These are phyloP conservation scores for Plasmodium sp. DNA, from an alignment of 169 alveolate species.

Conservation along the genomic window DNA sequence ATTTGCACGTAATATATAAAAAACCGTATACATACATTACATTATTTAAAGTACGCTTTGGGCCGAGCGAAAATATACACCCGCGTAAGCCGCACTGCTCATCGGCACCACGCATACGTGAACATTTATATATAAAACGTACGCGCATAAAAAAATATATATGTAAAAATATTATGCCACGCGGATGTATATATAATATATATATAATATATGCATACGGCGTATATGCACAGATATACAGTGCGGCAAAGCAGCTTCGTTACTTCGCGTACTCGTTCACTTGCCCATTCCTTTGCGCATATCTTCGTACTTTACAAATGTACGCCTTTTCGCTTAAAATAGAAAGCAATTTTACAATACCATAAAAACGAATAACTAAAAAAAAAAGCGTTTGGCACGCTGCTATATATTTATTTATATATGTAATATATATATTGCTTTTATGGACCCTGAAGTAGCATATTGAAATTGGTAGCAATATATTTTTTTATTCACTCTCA, in stretches of 20 bases:
- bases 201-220: not conserved
- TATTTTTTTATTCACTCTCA: conserved; percentile 9
- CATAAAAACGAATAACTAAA: not conserved
- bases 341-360: not conserved
- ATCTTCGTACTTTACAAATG: not conserved
- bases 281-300: not conserved
- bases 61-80: not conserved
- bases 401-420: not conserved
- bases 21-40: not conserved
- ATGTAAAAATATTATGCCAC: too few species aligned
- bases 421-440: not conserved
- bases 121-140: too few species aligned
- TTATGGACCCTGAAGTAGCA: not conserved
- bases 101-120: not conserved
- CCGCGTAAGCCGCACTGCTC: not conserved
- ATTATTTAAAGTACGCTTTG: not conserved
- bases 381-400: not conserved
- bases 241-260: not conserved
- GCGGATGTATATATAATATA: too few species aligned
- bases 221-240: not conserved
- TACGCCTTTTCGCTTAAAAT: not conserved
- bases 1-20: not conserved
- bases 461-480: not conserved
- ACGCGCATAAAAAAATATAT: not conserved
- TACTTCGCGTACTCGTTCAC: not conserved